Base-by-base conservation (phyloP, 306 rosid genomes). In the Malus sieversii region DNA sequence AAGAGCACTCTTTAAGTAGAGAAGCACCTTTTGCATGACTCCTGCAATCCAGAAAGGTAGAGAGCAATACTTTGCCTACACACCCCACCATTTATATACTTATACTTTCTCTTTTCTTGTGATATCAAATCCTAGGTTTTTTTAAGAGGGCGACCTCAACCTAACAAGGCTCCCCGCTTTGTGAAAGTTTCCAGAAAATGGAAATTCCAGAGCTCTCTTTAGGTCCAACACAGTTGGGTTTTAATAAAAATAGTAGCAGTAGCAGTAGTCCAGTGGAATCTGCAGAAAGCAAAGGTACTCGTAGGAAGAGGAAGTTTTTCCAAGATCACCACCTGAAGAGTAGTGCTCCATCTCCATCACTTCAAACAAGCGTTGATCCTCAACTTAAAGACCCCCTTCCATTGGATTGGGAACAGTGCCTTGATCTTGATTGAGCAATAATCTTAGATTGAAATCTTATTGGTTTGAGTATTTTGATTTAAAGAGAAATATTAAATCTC, bases 341-440 rank as follows among this genome's bases (percentile, higher is more conserved):
- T 13, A 13, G 16, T 45, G 52, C 52, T 45, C 52, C 52, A 13
- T 48, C 68, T 32, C 23, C 62, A 72, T 32, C 73, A 48, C 25
- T 44, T 48, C 62, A 60, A 10, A 25, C 70, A 42, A 62, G 78
- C 30, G 78, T 82, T 75, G 88, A 85, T 79, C 89, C 80, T 78
- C 89, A 85, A 8, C 82, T 77, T 8, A 83, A 75, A 67, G 78
- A 80, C 35, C 86, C 89, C 10, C 75, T 86, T 1, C 89, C 89
- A 35, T 67, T 83, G 70, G 83, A 83, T 79, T 86, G 89, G 89
- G 89, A 83, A 60, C 89, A 86, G 62, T 86, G 89, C 80, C 89
- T 83, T 78, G 89, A 86, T 75, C 85, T 86, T 46, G 45, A 5
- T 42, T 42, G 45, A 10, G 45, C 45, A 42, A 42, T 42, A 42